phyloP scores from a whole-genome alignment of 2,329 filamentous ascomycete species.

The Ophiostoma piceae region DNA sequence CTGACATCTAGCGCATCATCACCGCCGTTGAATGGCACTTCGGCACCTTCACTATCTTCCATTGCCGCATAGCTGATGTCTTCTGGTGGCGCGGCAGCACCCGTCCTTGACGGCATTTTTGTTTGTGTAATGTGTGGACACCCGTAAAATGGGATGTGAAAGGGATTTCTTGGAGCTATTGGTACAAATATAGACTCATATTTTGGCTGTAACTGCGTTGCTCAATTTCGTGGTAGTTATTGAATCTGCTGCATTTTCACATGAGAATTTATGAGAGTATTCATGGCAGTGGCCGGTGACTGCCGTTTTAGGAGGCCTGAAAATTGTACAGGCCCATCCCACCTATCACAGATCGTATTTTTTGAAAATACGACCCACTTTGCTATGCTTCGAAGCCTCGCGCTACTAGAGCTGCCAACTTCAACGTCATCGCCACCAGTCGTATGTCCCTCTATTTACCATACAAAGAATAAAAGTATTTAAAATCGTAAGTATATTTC shows the following conservation, averaged over 20 bases:
- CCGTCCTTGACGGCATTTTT: background rate
- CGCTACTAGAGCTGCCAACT: slow-evolving; percentile 2
- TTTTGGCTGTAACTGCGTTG: background rate
- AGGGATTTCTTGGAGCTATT: too few relatives aligned
- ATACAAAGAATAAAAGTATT: background rate
- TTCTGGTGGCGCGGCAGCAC: background rate
- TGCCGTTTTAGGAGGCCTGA: background rate
- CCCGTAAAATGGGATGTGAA: too few relatives aligned
- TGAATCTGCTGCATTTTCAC: background rate
- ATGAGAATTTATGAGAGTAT: background rate
- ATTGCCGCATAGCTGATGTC: background rate
- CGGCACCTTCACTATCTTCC: background rate
- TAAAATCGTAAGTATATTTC: background rate
- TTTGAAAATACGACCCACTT: background rate
- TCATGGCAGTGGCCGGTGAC: background rate
- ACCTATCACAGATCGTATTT: background rate
- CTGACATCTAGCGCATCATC: background rate
- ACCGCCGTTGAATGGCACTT: background rate
- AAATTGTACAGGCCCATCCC: background rate
- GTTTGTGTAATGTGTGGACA: background rate
- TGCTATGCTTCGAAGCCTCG: background rate
- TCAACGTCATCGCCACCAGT: background rate
- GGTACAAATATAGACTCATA: background rate
- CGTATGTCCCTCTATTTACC: background rate
- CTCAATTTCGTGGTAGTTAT: background rate